These are phyloP conservation scores for Sporothrix mexicana DNA, from an alignment of 2,329 filamentous ascomycete genomes.

Conservation along the genomic window DNA sequence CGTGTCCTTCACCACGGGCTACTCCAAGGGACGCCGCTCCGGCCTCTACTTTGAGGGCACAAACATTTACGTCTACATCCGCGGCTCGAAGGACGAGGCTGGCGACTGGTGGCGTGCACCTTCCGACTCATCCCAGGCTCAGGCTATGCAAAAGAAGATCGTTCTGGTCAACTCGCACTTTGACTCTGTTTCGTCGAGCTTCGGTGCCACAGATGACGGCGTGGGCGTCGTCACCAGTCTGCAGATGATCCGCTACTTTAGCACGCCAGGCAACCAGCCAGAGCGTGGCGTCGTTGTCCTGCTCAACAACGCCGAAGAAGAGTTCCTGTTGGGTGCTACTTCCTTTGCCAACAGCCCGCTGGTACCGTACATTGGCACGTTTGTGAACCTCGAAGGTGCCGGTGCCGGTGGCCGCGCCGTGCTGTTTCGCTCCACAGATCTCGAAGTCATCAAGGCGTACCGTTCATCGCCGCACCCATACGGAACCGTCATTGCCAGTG, in stretches of 20 bases:
- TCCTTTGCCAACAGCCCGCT: constrained; percentile 85
- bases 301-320: constrained; percentile 96
- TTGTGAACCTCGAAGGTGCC: constrained; percentile 93
- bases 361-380: constrained; percentile 79
- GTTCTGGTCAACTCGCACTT: constrained; percentile 96
- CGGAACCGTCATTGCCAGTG: constrained; percentile 78
- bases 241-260: constrained; percentile 87
- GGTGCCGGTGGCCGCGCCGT: constrained; percentile 88
- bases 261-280: constrained; percentile 71
- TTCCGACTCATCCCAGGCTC: constrained; percentile 41
- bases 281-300: constrained; percentile 81
- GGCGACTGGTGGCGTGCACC: constrained; percentile 71
- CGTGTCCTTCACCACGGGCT: constrained; percentile 65
- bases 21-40: constrained; percentile 42
- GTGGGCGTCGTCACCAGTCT: constrained; percentile 86
- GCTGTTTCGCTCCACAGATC: constrained; percentile 86
- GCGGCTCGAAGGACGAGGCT: constrained; percentile 74
- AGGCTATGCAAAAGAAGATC: constrained; percentile 64
- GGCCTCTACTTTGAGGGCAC: constrained; percentile 86
- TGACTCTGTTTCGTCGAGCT: constrained; percentile 87
- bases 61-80: constrained; percentile 91
- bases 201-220: constrained; percentile 92
- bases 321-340: constrained; percentile 84
- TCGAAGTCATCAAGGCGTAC: constrained; percentile 83
- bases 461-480: constrained; percentile 75